Percentiles rank a stretch among this genome's conserved stretches.
These are phyloP conservation scores for Schizophyllum commune DNA, from an alignment of 1,284 basidiomycete genomes.

Conservation along the genomic window DNA sequence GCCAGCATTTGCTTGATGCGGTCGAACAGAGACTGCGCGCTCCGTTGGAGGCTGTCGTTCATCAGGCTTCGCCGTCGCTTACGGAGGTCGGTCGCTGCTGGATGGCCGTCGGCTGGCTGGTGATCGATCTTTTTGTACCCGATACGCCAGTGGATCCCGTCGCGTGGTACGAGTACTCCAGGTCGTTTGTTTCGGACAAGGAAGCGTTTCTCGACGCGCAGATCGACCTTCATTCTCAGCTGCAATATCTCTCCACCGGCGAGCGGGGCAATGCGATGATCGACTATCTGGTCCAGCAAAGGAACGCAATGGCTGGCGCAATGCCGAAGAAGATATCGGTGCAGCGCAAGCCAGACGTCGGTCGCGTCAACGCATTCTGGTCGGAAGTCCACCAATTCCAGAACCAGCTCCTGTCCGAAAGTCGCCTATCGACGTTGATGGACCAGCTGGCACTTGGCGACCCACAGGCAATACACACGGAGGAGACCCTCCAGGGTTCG, in stretches of 20 bases:
- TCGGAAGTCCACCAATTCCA: slow-evolving; percentile 73
- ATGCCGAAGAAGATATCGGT: slow-evolving; percentile 16
- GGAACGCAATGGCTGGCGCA: slow-evolving; percentile 15
- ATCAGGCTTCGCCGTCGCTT: slow-evolving; percentile 2
- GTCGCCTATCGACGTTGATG: slow-evolving; percentile 39
- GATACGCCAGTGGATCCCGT: slow-evolving; percentile 86
- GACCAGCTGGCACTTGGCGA: slow-evolving; percentile 27
- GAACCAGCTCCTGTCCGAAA: slow-evolving; percentile 38
- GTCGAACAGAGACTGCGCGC: slow-evolving; percentile 6
- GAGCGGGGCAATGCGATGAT: slow-evolving; percentile 45
- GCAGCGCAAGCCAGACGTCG: slow-evolving; percentile 39
- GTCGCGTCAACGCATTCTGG: slow-evolving; percentile 73
- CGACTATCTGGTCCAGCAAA: slow-evolving; percentile 32
- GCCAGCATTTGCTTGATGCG: slow-evolving; percentile 4
- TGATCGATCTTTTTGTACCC: slow-evolving; percentile 78
- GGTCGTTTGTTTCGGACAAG: slow-evolving; percentile 44
- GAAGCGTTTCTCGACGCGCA: slow-evolving; percentile 41
- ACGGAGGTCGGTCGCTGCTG: slow-evolving; percentile 49
- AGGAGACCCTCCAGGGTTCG: slow-evolving; percentile 59
- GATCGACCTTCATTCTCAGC: slow-evolving; percentile 45
- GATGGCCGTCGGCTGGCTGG: slow-evolving; percentile 53
- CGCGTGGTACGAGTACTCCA: slow-evolving; percentile 52
- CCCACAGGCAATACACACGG: slow-evolving; percentile 35
- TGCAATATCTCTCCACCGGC: slow-evolving; percentile 61
- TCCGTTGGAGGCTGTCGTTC: slow-evolving; percentile 1